These are phyloP conservation scores for Crithidia expoeki DNA, from an alignment of 208 protist species.

Conservation along the genomic window DNA sequence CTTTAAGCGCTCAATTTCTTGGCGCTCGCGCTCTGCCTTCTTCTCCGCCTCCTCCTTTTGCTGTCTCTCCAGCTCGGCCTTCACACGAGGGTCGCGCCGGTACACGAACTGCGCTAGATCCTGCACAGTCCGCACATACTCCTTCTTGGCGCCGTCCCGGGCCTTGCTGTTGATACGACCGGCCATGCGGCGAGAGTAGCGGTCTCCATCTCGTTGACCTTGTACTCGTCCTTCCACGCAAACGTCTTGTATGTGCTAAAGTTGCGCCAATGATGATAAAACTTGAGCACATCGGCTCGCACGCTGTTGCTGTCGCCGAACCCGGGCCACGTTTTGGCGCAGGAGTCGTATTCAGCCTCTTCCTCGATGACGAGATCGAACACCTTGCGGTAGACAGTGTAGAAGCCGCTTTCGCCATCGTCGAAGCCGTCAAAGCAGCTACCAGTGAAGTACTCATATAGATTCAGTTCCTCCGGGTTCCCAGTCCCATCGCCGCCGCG, in stretches of 20 bases:
- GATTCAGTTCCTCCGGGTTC: conserved; percentile 75
- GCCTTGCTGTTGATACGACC: conserved; percentile 89
- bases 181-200: conserved; percentile 82
- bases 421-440: conserved; percentile 83
- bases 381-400: conserved; percentile 73
- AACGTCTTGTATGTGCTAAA: conserved; percentile 88
- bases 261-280: conserved; percentile 89
- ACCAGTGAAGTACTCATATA: conserved; percentile 85
- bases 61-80: conserved; percentile 59
- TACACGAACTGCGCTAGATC: conserved; percentile 82
- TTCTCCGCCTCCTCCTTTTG: conserved; percentile 66
- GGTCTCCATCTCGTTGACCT: conserved; percentile 91
- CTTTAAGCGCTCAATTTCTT: conserved; percentile 59
- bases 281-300: conserved; percentile 71
- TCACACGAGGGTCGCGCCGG: conserved; percentile 85
- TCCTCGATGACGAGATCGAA: conserved; percentile 78
- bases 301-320: conserved; percentile 72
- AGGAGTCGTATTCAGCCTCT: conserved; percentile 66
- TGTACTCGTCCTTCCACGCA: conserved; percentile 93
- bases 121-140: conserved; percentile 85
- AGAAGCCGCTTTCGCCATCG: conserved; percentile 81
- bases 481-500: conserved; percentile 55
- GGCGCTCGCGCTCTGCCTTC: conserved; percentile 54
- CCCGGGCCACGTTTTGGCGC: conserved; percentile 62
- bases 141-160: conserved; percentile 76